Conservation (phyloP, 1,139 yeast genomes). For the Candida labiduridarum region DNA sequence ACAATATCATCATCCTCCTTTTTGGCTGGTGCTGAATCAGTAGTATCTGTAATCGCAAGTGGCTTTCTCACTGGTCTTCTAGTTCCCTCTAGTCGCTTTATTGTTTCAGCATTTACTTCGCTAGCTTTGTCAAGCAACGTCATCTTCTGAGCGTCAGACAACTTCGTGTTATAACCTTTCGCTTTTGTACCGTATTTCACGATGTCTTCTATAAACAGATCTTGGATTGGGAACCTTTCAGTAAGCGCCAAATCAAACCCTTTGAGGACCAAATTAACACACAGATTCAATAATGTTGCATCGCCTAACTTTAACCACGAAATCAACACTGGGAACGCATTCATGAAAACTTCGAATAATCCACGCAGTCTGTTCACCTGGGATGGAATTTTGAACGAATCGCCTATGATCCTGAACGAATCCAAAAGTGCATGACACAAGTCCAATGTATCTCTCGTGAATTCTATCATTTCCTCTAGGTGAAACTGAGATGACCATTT, state of each 20-base stretch:
- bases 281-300: conserved; percentile 67
- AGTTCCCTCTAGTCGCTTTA: conserved; percentile 1
- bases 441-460: conserved; percentile 85
- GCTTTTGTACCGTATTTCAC: conserved; percentile 69
- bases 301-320: conserved; percentile 86
- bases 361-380: conserved; percentile 17
- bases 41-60: not conserved
- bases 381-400: conserved; percentile 23
- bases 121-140: conserved; percentile 61
- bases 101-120: conserved; percentile 42
- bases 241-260: conserved; percentile 67
- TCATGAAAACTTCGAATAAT: conserved; percentile 40
- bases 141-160: conserved; percentile 59
- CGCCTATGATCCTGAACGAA: conserved; percentile 60
- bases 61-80: not conserved
- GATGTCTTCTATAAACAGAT: conserved; percentile 50
- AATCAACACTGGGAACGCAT: conserved; percentile 62
- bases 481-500: conserved; percentile 72
- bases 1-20: not conserved
- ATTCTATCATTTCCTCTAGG: conserved; percentile 64
- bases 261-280: conserved; percentile 69
- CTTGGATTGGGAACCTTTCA: conserved; percentile 49
- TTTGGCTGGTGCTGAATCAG: not conserved
- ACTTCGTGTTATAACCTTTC: conserved; percentile 64
- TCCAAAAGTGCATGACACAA: conserved; percentile 68